Evolutionary conservation across 352 stramenopile genomes (phyloP).

Genomic region (Globisporangium emineosum): DNA sequence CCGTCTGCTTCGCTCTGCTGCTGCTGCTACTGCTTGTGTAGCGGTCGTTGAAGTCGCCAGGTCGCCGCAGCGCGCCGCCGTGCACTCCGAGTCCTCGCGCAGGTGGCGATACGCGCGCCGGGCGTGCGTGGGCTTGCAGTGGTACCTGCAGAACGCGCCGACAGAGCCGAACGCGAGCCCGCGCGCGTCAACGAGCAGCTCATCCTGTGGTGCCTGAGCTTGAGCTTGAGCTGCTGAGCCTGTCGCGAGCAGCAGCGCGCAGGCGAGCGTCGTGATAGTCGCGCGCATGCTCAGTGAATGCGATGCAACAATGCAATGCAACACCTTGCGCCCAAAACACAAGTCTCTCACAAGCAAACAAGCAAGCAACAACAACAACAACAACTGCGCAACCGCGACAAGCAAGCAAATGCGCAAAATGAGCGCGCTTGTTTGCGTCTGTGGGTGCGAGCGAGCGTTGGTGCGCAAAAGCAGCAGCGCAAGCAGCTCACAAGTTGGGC

Average conservation of each 20-base stretch:
- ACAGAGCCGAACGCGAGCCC: conserved; percentile 47
- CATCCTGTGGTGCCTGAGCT: not conserved
- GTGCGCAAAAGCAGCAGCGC: too few species aligned
- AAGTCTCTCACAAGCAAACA: not conserved
- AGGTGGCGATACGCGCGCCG: conserved; percentile 38
- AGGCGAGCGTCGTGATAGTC: conserved; percentile 1
- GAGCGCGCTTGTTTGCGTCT: not conserved
- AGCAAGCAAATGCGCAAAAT: not conserved
- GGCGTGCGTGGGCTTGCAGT: conserved; percentile 54
- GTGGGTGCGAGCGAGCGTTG: too few species aligned
- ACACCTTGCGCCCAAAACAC: not conserved
- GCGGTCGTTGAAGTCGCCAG: not conserved
- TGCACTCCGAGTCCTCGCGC: conserved; percentile 33
- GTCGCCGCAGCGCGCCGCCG: conserved; percentile 25
- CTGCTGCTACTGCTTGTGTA: not conserved
- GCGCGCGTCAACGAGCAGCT: conserved; percentile 23
- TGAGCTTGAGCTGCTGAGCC: not conserved
- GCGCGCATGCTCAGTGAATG: conserved; percentile 3
- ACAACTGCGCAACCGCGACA: not conserved
- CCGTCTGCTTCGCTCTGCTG: conserved; percentile 7
- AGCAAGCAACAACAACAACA: conserved; percentile 1
- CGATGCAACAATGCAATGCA: not conserved
- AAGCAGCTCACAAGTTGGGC: conserved; percentile 6
- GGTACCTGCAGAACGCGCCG: conserved; percentile 54
- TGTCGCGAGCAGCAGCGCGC: not conserved